Evolutionary conservation across 2,329 filamentous ascomycete species (phyloP), one percentile per base, ranked within the genome.

Genomic region (Sclerotinia borealis): DNA sequence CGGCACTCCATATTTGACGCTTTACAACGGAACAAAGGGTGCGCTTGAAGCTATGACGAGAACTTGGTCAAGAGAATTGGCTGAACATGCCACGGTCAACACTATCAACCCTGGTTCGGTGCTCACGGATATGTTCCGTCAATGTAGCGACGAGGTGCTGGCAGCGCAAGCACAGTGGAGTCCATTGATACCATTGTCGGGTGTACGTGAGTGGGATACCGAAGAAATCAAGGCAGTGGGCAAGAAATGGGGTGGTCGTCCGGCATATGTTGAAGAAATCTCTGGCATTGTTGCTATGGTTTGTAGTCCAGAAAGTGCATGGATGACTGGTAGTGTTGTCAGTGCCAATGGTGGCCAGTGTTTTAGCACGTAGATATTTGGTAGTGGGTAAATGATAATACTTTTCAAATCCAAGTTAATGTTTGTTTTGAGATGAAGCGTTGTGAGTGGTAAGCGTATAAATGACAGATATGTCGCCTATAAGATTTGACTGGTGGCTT

Each of bases 31-130:
- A 1, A 86, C 85, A 13, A 88, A 88, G 71, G 85, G 84, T 0
- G 85, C 85, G 0, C 72, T 88, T 2, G 85, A 88, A 70, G 79
- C 83, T 9, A 87, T 88, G 85, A 88, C 85, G n/a, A 43, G 56
- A 52, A 61, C 55, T 25, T 64, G 55, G 62, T 41, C 55, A 9
- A 43, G 55, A 52, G 56, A 64, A 34, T 52, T 61, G 55, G 62
- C 62, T 29, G 55, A 64, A 9, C 47, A 58, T 9, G 51, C 51
- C 15, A 62, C 60, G 25, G 60, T 62, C 22, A 62, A 62, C 34
- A 49, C 60, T 48, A 49, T 62, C 17, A 62, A 47, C 27, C 60
- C 60, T 13, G 60, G 60, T n/a, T 58, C 60, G 2, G 60, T 58
- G 5, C 37, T 58, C 22, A 62, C 60, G 6, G 60, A 62, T 47